Percentiles rank a stretch among this genome's conserved stretches.
phyloP scores from a whole-genome alignment of 1,139 yeast species.

The Candida pseudoviswanathii region DNA sequence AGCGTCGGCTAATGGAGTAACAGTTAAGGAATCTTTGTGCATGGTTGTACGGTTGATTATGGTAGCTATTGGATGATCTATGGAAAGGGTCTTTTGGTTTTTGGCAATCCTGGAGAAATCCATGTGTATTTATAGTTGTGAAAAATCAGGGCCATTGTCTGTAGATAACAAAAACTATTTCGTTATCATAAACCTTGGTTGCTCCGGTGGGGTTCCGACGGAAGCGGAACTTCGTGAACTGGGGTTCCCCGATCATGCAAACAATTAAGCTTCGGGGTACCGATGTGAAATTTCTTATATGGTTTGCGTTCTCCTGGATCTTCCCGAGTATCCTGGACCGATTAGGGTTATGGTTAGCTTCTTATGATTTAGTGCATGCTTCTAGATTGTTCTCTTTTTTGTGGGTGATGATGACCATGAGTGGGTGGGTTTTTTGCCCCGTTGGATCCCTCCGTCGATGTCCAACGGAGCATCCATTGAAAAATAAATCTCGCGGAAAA shows the following conservation, averaged over 20 bases:
- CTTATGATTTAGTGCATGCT: neutral
- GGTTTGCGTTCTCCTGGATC: neutral
- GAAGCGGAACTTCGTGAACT: neutral
- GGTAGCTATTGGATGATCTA: no score
- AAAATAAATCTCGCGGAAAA: constrained; percentile 3
- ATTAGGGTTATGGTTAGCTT: neutral
- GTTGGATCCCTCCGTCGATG: neutral
- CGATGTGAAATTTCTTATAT: neutral
- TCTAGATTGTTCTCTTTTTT: neutral
- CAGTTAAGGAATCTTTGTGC: constrained; percentile 29
- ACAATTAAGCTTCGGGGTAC: neutral
- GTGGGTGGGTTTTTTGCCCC: neutral
- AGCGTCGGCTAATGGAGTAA: constrained; percentile 51
- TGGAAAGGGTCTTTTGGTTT: no score
- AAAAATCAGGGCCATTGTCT: neutral
- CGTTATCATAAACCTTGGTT: neutral
- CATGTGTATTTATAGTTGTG: neutral
- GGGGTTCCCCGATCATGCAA: neutral
- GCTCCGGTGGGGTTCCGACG: constrained; percentile 5
- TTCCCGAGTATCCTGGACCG: neutral
- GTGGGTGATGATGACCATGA: no score
- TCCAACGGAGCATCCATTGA: neutral
- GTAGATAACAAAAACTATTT: neutral
- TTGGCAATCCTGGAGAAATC: no score
- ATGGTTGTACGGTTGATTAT: constrained; percentile 11